Evolutionary conservation across 805 yeast species (phyloP), one percentile per base, ranked within the genome.

Genomic region (Saccharomycopsis fodiens): DNA sequence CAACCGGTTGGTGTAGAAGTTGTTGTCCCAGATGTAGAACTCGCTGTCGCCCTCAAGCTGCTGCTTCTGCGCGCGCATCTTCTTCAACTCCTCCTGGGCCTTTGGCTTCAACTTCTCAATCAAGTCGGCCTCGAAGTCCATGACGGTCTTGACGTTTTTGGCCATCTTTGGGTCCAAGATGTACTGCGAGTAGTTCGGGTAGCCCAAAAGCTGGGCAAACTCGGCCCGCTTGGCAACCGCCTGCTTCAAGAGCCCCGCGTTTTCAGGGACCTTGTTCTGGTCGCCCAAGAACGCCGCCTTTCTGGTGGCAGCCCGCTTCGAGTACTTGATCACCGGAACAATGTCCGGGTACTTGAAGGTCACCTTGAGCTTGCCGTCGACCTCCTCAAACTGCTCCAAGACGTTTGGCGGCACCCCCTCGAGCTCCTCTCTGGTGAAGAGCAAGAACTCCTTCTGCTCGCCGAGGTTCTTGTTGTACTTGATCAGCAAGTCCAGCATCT

Each of bases 101-200:
- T 78, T 60, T 10, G 85, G 85, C 22, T 65, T 64, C 44, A 85
- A 66, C 58, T 79, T 81, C 2, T 55, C 54, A 50, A 69, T 72
- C 57, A 86, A 69, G 58, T 84, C 89, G 20, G 66, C 57, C 53
- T 85, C 69, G 57, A 85, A 86, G 25, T 61, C 58, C 54, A 72
- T 57, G 17, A 85, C 95, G 19, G 66, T 73, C 38, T 69, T 67
- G 36, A 80, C 76, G 23, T 67, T 70, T 57, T 85, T 82, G 35
- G 95, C 94, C 89, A 86, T 82, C 61, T 87, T 74, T 45, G 78
- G 82, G 51, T 85, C 91, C 52, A 86, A 68, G 31, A 79, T 74
- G 57, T 73, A 85, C 45, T 79, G 82, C 1, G 93, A 78, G 61
- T 74, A 85, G 46, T 74, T 74, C 7, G 70, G 61, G 62, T 82